Percentiles rank a stretch among this genome's conserved stretches.
Conservation (phyloP, 495 filamentous ascomycete genomes). For the Hypoxylon perforatum region DNA sequence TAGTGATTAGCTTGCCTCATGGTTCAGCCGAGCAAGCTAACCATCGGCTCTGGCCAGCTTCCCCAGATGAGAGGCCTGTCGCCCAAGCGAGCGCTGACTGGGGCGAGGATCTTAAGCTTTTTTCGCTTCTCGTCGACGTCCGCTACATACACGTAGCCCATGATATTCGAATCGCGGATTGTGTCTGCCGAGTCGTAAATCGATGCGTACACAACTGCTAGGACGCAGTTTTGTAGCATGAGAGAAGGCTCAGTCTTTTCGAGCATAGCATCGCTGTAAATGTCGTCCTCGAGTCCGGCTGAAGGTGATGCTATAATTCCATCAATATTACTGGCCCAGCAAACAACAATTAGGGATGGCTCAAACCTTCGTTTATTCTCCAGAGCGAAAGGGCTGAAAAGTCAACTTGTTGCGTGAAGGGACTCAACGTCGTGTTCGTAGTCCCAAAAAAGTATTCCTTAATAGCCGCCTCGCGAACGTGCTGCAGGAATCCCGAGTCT, state of each 20-base stretch:
- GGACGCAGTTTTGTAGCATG: conserved; percentile 72
- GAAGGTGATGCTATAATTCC: conserved; percentile 20
- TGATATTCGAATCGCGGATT: conserved; percentile 84
- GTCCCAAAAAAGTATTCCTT: conserved; percentile 95
- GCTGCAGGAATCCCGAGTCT: conserved; percentile 78
- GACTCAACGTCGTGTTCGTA: conserved; percentile 78
- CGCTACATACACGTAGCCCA: conserved; percentile 91
- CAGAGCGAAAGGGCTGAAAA: conserved; percentile 80
- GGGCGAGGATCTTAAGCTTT: conserved; percentile 82
- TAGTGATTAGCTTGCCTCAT: neutral
- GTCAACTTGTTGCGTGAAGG: conserved; percentile 81
- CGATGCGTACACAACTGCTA: conserved; percentile 82
- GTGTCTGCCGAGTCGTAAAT: conserved; percentile 72
- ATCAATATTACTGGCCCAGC: conserved; percentile 1
- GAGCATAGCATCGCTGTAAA: conserved; percentile 56
- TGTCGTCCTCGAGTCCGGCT: conserved; percentile 34
- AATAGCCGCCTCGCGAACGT: conserved; percentile 76
- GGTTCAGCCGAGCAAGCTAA: conserved; percentile 56
- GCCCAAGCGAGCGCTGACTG: conserved; percentile 81
- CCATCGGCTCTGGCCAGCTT: conserved; percentile 64
- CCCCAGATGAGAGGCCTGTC: conserved; percentile 78
- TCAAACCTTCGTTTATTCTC: conserved; percentile 64
- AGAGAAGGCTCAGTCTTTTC: conserved; percentile 68
- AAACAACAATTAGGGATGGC: neutral
- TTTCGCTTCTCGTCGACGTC: conserved; percentile 89